Evolutionary conservation across 1,284 basidiomycete genomes (phyloP).

Genomic region (Pseudomicrostroma phylloplanum): DNA sequence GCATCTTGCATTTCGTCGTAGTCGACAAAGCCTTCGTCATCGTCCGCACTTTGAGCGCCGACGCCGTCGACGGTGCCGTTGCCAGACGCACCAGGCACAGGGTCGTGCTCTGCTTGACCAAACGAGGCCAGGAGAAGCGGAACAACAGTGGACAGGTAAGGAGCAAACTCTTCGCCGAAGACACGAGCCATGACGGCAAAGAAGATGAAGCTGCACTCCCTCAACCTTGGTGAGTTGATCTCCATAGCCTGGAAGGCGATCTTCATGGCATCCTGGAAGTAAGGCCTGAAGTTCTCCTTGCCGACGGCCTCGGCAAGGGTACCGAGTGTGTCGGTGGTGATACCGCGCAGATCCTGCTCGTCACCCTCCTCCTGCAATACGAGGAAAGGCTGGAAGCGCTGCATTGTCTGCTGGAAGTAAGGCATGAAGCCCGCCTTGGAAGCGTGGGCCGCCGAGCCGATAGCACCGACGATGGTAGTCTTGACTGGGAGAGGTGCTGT

Average conservation of each 20-base stretch:
- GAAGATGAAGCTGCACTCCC: conserved; percentile 97
- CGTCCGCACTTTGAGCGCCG: conserved; percentile 59
- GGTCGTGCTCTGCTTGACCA: conserved; percentile 63
- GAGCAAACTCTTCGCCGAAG: conserved; percentile 87
- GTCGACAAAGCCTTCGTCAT: conserved; percentile 56
- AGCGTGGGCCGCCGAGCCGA: conserved; percentile 97
- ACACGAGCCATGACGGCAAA: conserved; percentile 96
- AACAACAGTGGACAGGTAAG: conserved; percentile 78
- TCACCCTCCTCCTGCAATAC: conserved; percentile 73
- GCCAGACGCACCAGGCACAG: conserved; percentile 44
- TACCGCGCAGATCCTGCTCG: conserved; percentile 82
- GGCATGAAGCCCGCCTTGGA: conserved; percentile 85
- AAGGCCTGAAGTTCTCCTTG: conserved; percentile 86
- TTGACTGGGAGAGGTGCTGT: conserved; percentile 80
- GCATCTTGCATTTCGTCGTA: conserved; percentile 65
- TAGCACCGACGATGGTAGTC: conserved; percentile 92
- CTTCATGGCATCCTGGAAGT: conserved; percentile 92
- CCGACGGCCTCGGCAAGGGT: conserved; percentile 97
- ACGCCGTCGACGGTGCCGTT: conserved; percentile 54
- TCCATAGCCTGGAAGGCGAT: conserved; percentile 85
- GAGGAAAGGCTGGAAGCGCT: conserved; percentile 76
- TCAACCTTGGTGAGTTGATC: conserved; percentile 73
- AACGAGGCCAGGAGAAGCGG: conserved; percentile 79
- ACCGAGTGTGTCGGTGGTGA: conserved; percentile 95
- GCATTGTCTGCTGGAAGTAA: conserved; percentile 91